Evolutionary conservation across 345 rosid species (phyloP).

Genomic region (Orychophragmus violaceus): DNA sequence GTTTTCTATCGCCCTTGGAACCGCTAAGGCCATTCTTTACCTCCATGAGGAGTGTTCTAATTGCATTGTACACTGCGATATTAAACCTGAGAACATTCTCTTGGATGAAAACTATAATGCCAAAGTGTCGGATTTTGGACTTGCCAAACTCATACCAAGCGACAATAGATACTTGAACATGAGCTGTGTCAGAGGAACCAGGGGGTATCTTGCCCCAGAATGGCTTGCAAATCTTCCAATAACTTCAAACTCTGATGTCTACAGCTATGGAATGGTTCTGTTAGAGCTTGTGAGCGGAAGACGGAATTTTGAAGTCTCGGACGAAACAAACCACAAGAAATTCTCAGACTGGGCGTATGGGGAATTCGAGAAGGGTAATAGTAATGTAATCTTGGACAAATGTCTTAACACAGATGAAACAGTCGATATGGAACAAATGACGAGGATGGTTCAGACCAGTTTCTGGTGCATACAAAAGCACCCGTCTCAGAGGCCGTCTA

Average conservation of each 20-base stretch:
- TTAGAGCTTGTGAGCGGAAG: constrained; percentile 51
- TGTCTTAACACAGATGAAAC: constrained; percentile 32
- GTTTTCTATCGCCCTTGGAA: constrained; percentile 45
- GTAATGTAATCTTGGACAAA: constrained; percentile 31
- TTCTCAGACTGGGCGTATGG: constrained; percentile 60
- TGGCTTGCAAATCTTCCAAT: constrained; percentile 46
- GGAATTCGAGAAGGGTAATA: constrained; percentile 46
- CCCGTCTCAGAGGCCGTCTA: constrained; percentile 51
- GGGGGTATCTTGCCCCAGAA: constrained; percentile 55
- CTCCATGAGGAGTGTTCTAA: constrained; percentile 61
- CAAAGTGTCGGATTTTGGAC: constrained; percentile 56
- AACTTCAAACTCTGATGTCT: constrained; percentile 52
- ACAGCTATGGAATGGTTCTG: constrained; percentile 59
- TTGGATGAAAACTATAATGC: constrained; percentile 44
- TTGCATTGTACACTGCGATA: constrained; percentile 44
- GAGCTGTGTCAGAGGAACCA: constrained; percentile 38
- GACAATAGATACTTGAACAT: constrained; percentile 29
- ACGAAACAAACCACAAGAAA: constrained; percentile 37
- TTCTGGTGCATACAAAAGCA: constrained; percentile 60
- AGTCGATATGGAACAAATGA: constrained; percentile 41
- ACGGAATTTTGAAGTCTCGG: constrained; percentile 41
- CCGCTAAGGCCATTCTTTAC: constrained; percentile 49
- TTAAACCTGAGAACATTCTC: constrained; percentile 61
- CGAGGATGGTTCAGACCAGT: constrained; percentile 37
- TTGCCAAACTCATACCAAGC: constrained; percentile 38